Base-by-base conservation (phyloP, 2,329 filamentous ascomycete species). In the Ceratocystis cacaofunesta region DNA sequence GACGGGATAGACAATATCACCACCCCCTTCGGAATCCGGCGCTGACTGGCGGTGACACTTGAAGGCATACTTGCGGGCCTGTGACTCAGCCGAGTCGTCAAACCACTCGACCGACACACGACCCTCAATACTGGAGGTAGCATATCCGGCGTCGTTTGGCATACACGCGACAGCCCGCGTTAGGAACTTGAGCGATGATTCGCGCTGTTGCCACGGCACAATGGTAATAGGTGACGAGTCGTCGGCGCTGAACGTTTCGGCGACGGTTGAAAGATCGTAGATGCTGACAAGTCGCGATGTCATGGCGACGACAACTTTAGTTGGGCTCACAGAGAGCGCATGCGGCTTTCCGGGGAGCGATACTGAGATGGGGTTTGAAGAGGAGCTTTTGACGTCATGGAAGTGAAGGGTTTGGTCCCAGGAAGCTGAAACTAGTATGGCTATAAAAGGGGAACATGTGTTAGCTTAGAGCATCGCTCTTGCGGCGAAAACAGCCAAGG, bases 41-140 rank as follows among this genome's bases (percentile, higher is more conserved):
- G 79, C 80, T 1, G 85, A 81, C 74, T 95, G 90, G 3, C 94
- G 84, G 76, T 99, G 94, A 76, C 94, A 99, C 76, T 99, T 99
- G 83, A 99, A 99, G 15, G 94, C 94, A 74, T 97, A 99, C 75
- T 96, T 97, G 70, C 92, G 84, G 48, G 89, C 87, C 77, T 97
- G 92, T 3, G 89, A 92, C 74, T 92, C 89, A 52, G 85, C 79
- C 4, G 85, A 89, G 17, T 94, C 89, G 73, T 97, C 94, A 74
- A 99, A 97, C 90, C 92, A 97, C 75, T 99, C 94, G 0, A 99
- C 94, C 0, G 92, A 92, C 1, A 99, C 91, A 70, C 94, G 86
- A 3, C 94, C 94, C 74, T 99, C 94, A 71, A 99, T 99, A 71
- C 87, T 92, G 67, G 85, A 90, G 1, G 88, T 92, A 8, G 92